Base-by-base conservation (phyloP, 352 stramenopile species). In the Phytophthora foliorum region DNA sequence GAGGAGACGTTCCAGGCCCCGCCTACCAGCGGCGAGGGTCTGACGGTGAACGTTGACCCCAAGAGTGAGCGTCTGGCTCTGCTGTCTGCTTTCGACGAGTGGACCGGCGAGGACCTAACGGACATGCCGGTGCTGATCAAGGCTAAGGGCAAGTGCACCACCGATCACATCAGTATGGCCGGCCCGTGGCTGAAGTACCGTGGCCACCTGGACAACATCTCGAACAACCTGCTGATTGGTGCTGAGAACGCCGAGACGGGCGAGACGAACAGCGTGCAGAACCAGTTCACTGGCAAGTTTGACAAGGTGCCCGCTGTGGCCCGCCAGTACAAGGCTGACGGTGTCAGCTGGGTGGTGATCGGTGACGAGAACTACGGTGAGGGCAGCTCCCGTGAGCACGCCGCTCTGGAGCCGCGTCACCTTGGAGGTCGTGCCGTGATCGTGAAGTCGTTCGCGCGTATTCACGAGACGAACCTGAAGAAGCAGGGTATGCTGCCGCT, bases 381-480 rank as follows among this genome's bases (percentile, higher is more conserved):
- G 73, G 93, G 93, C 45, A 96, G 82, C 57, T 98, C 91, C 57
- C 89, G 93, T 59, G 93, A 98, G 77, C 93, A 98, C 78, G 93
- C 93, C 13, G 93, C 93, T 54, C 74, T 98, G 22, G 92, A 98
- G 76, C 93, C 93, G 25, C 90, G 93, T 55, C 91, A 97, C 80
- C 83, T 98, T 51, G 92, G 92, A 45, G 93, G 91, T 64, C 81
- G 88, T 55, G 93, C 93, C 57, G 91, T 98, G 42, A 95, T 98
- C 42, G 89, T 97, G 36, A 97, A 97, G 82, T 97, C 89, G 77
- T 98, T 98, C 71, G 93, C 93, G 41, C 90, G 93, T 78, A 98
- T 98, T 72, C 93, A 98, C 85, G 93, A 98, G 82, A 98, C 93
- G 31, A 98, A 98, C 84, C 76, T 98, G 73, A 98, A 98, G 90